Percentiles rank a stretch among this genome's conserved stretches.
Conservation (phyloP, 495 filamentous ascomycete genomes). For the Penicillium turbatum region DNA sequence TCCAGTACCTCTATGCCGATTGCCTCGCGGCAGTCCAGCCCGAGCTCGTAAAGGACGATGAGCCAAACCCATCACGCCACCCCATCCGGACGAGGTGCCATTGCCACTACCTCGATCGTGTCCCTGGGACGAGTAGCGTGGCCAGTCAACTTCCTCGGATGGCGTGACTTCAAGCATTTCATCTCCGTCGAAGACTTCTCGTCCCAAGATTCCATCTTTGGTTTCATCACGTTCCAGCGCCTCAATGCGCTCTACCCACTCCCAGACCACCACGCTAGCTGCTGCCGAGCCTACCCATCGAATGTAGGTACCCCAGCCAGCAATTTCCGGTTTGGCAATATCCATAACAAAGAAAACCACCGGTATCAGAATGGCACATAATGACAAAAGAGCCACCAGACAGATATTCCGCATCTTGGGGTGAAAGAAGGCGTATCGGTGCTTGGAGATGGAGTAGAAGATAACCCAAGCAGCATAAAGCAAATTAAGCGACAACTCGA, state of each 20-base stretch:
- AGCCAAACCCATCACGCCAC: slow-evolving; percentile 37
- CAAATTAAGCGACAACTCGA: slow-evolving; percentile 81
- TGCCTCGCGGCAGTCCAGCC: slow-evolving; percentile 25
- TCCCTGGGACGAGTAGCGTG: slow-evolving; percentile 33
- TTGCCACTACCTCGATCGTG: slow-evolving; percentile 37
- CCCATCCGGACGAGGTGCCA: slow-evolving; percentile 44
- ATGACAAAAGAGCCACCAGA: slow-evolving; percentile 73
- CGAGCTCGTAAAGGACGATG: slow-evolving; percentile 39
- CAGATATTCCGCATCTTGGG: slow-evolving; percentile 88
- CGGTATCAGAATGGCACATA: slow-evolving; percentile 78
- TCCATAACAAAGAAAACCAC: slow-evolving; percentile 96
- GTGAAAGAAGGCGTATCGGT: slow-evolving; percentile 90
- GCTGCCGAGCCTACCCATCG: slow-evolving; percentile 96
- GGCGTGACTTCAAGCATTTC: slow-evolving; percentile 84
- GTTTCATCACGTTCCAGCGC: slow-evolving; percentile 92
- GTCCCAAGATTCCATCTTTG: slow-evolving; percentile 89
- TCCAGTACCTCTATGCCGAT: slow-evolving; percentile 23
- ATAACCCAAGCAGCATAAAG: slow-evolving; percentile 95
- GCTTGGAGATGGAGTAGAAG: slow-evolving; percentile 90
- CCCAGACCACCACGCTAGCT: slow-evolving; percentile 96
- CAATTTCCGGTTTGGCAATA: slow-evolving; percentile 79
- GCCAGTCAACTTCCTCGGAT: slow-evolving; percentile 54
- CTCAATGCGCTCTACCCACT: slow-evolving; percentile 99
- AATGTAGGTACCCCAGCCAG: slow-evolving; percentile 96
- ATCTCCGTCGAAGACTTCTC: slow-evolving; percentile 95